phyloP scores from a whole-genome alignment of 78 protist species.

The Neovahlkampfia damariscottae region DNA sequence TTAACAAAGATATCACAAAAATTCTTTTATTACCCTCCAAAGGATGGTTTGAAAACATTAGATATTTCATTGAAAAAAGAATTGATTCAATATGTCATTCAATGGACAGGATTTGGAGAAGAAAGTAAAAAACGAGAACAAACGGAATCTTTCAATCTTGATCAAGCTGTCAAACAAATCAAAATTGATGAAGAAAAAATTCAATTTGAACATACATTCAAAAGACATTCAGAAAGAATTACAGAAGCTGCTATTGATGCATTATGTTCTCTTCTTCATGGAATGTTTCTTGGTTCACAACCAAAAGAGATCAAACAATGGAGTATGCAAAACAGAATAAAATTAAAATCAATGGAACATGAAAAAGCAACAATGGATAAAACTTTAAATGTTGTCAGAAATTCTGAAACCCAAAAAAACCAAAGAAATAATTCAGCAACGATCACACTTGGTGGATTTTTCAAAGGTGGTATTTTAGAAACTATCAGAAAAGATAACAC shows the following conservation, averaged over 20 bases:
- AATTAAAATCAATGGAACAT: no score
- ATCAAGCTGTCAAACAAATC: background rate
- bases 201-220: background rate
- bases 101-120: background rate
- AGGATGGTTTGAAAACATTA: no score
- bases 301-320: no score
- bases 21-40: background rate
- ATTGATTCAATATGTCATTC: background rate
- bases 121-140: background rate
- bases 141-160: background rate
- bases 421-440: no score
- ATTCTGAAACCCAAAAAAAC: no score
- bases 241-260: background rate
- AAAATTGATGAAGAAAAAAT: background rate
- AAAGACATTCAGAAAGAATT: background rate
- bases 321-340: no score
- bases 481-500: no score
- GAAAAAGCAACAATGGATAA: no score
- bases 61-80: background rate
- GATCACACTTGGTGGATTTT: no score
- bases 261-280: background rate
- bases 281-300: background rate
- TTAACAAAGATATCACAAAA: no score
- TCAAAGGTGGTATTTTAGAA: no score
- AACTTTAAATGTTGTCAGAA: no score